Percentiles rank a stretch among this genome's conserved stretches.
Conservation (phyloP, 192 early-diverging fungal genomes). For the Phlyctochytrium bullatum region DNA sequence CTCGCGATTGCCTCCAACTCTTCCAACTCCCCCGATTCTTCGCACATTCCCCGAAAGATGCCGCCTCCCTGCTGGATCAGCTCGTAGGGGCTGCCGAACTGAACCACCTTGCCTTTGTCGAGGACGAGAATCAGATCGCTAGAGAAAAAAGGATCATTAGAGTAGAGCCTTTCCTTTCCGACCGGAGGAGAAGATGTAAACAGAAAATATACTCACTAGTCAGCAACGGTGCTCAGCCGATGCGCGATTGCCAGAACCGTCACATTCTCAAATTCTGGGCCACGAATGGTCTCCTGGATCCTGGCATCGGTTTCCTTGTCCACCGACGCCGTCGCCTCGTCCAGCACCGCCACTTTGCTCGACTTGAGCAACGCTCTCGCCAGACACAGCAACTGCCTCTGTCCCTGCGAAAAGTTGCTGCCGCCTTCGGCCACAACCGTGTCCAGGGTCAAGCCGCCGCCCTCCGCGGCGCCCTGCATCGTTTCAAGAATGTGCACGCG, state of each 20-base stretch:
- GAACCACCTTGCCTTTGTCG: slow-evolving; percentile 63
- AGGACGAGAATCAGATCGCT: slow-evolving; percentile 66
- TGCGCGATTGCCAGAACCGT: slow-evolving; percentile 50
- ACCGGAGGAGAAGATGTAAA: background rate
- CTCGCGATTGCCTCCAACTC: slow-evolving; percentile 18
- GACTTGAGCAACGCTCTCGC: slow-evolving; percentile 39
- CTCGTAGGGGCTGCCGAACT: slow-evolving; percentile 63
- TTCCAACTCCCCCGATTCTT: slow-evolving; percentile 32
- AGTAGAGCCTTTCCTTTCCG: background rate
- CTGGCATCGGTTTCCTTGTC: slow-evolving; percentile 80
- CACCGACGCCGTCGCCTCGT: slow-evolving; percentile 76
- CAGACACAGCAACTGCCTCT: slow-evolving; percentile 61
- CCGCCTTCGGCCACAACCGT: slow-evolving; percentile 69
- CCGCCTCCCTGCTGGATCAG: slow-evolving; percentile 52
- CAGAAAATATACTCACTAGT: slow-evolving; percentile 14
- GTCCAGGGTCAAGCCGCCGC: slow-evolving; percentile 41
- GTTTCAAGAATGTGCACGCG: slow-evolving; percentile 68
- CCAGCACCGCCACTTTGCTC: slow-evolving; percentile 30
- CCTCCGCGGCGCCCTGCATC: slow-evolving; percentile 11
- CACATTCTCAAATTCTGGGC: slow-evolving; percentile 37
- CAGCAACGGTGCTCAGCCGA: slow-evolving; percentile 36
- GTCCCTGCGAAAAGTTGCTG: slow-evolving; percentile 67
- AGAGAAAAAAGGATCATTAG: background rate
- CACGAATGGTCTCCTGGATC: slow-evolving; percentile 81
- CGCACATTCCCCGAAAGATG: slow-evolving; percentile 27